Evolutionary conservation across 176 grass and related monocot species (phyloP), one percentile per base, ranked within the genome.

Genomic region (Themeda triandra): DNA sequence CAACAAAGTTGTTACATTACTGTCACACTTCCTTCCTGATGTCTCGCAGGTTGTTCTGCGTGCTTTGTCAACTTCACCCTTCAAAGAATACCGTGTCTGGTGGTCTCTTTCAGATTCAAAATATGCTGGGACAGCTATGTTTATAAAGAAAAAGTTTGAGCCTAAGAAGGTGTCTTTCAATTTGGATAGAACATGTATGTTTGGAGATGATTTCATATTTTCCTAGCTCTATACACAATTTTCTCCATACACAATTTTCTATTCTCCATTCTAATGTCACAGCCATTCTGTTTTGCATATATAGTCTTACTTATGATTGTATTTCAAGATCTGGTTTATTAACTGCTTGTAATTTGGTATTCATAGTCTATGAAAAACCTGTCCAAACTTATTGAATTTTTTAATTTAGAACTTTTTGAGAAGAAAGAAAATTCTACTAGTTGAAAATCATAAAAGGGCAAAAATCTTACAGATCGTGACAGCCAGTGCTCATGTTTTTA

Each of bases 21-120:
- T 37, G 66, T 83, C 60, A 91, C 28, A 86, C 39, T 45, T 82
- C n/a, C n/a, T n/a, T n/a, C 49, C 66, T 37, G 42, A 75, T 87
- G 76, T 59, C 54, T 84, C 88, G 53, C 85, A 95, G 93, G 63
- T 87, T 62, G 85, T 95, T 49, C 29, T 93, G 69, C 92, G 83
- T 88, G 91, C 91, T 77, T 92, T 98, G 53, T 95, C 92, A 28
- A 95, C 69, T 83, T 72, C 81, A 45, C 89, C 93, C 69, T 95
- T 93, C 73, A 90, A 89, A 88, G 91, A 93, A 36, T 98, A 92
- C 60, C 84, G 81, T 80, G 91, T 93, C 13, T 93, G 88, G 90
- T 98, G 96, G 96, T 98, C 95, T 88, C 96, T 98, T 93, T 95
- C 96, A 46, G 93, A 98, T 78, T 92, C 92, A 17, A 98, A 95